phyloP scores from a whole-genome alignment of 2,329 filamentous ascomycete species.

The Coniochaeta sp. region DNA sequence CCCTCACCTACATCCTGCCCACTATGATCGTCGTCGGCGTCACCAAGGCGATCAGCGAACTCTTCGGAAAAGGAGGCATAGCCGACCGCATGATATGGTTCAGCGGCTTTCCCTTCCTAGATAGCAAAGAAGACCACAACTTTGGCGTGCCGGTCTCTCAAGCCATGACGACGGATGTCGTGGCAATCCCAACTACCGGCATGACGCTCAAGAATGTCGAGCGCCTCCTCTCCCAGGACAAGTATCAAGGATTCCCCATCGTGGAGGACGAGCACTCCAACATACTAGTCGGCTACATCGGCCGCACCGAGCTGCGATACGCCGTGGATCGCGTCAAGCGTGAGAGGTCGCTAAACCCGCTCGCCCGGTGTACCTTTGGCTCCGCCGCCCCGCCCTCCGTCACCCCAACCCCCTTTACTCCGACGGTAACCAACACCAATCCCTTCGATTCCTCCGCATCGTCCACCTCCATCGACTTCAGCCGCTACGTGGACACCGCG shows the following conservation, averaged over 20 bases:
- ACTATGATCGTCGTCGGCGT: conserved; percentile 99
- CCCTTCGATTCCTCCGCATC: conserved; percentile 17
- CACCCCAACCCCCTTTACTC: conserved; percentile 28
- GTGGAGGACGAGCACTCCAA: conserved; percentile 67
- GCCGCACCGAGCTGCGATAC: conserved; percentile 84
- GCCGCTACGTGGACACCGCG: conserved; percentile 80
- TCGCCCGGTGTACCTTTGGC: conserved; percentile 68
- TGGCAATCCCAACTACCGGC: conserved; percentile 66
- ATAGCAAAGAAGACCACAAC: conserved; percentile 95
- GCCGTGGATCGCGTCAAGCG: conserved; percentile 75
- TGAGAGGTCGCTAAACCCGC: conserved; percentile 57
- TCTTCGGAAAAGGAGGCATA: conserved; percentile 93
- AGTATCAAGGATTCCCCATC: conserved; percentile 89
- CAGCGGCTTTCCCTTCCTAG: conserved; percentile 92
- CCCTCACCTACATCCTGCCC: conserved; percentile 90
- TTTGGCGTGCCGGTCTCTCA: conserved; percentile 91
- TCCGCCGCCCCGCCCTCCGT: conserved; percentile 27
- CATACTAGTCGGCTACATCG: conserved; percentile 82
- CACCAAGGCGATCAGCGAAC: conserved; percentile 85
- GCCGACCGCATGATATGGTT: conserved; percentile 99
- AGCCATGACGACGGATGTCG: conserved; percentile 75
- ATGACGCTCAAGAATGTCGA: conserved; percentile 73
- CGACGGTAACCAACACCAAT: conserved; percentile 34
- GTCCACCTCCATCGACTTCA: conserved; percentile 65
- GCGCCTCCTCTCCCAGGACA: conserved; percentile 65